Evolutionary conservation across 805 yeast species (phyloP).

Genomic region (Isabelozyma pseudorhagii): DNA sequence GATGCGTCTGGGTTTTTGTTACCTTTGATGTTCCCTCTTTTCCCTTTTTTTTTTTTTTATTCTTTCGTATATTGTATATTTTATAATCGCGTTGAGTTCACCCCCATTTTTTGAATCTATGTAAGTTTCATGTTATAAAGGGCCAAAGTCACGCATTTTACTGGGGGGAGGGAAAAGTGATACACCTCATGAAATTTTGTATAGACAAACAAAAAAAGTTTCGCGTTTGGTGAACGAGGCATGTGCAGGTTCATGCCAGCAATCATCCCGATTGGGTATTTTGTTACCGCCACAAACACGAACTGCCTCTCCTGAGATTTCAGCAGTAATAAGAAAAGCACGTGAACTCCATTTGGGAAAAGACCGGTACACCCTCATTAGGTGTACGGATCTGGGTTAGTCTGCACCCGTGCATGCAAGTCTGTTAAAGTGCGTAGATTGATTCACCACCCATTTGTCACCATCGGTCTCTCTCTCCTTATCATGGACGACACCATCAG

Average conservation of each 20-base stretch:
- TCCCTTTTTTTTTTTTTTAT: background rate
- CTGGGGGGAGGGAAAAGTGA: background rate
- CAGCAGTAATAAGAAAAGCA: background rate
- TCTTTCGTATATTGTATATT: background rate
- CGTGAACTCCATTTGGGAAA: background rate
- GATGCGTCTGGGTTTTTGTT: background rate
- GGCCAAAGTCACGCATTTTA: background rate
- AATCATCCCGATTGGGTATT: background rate
- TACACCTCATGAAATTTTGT: background rate
- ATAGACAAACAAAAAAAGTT: background rate
- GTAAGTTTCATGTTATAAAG: background rate
- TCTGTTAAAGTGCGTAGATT: no score
- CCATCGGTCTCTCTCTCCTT: background rate
- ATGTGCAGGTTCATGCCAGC: background rate
- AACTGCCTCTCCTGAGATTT: no score
- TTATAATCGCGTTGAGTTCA: background rate
- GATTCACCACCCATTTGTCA: no score
- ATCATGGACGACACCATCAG: conserved; percentile 44
- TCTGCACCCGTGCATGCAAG: background rate
- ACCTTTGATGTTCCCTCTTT: background rate
- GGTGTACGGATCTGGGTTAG: background rate
- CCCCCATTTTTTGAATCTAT: background rate
- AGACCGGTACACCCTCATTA: background rate
- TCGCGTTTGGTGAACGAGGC: background rate
- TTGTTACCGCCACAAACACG: background rate